Evolutionary conservation across 208 protist species (phyloP), one percentile per base, ranked within the genome.

Genomic region (Crithidia expoeki): DNA sequence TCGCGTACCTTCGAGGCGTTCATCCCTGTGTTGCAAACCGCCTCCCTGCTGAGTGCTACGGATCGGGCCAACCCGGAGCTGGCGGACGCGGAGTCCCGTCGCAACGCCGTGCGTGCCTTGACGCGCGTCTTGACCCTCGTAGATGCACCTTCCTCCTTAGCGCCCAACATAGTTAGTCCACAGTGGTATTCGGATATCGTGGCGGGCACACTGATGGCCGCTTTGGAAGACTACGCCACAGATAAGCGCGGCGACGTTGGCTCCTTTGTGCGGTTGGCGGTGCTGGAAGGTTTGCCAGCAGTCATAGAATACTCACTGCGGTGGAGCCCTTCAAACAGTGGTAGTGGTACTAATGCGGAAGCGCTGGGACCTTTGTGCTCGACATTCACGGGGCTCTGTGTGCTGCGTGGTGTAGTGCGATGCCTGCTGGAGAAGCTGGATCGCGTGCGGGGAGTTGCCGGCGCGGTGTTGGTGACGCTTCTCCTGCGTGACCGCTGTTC

Each of bases 231-330:
- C 80, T 99, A 99, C 79, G 83, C 86, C 21, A 82, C 93, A 10
- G 98, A 99, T 70, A 96, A 96, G 65, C 86, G 98, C 58, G 98
- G 98, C 60, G 98, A 99, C 73, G 95, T 99, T 23, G 98, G 98
- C n/a, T 98, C 92, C 33, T 98, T 98, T 92, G 97, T 99, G 23
- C 93, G 98, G 50, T 78, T 97, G 27, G 95, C 92, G 23, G 85
- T 94, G 9, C 84, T 98, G 74, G 67, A 83, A 23, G 68, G 66
- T 16, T 66, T 98, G 9, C 75, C 83, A 2, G 30, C 47, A 11
- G 69, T 98, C 19, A 53, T 96, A 17, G 6, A 53, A 4, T 74
- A 85, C 64, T 80, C 84, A 49, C 52, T 86, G 46, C 55, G 55
- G 42, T 50, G 56, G n/a, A n/a, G n/a, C 21, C 65, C 11, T 1